Percentiles rank a stretch among this genome's conserved stretches.
These are phyloP conservation scores for Skeletonema tropicum DNA, from an alignment of 108 stramenopile genomes.

Conservation along the genomic window DNA sequence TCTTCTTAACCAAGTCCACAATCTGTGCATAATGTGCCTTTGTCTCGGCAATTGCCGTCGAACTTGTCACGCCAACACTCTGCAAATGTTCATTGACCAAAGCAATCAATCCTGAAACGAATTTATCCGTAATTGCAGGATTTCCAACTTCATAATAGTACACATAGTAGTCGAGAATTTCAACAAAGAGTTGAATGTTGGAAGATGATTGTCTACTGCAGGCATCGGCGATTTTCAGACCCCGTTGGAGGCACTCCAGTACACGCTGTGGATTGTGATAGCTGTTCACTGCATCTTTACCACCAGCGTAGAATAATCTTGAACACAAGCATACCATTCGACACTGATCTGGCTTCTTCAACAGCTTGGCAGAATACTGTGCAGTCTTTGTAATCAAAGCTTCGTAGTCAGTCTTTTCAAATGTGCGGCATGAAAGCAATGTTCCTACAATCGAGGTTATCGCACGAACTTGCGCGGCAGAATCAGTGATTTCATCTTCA, in stretches of 20 bases:
- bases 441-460: slow-evolving; percentile 90
- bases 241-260: slow-evolving; percentile 93
- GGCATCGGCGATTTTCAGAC: slow-evolving; percentile 89
- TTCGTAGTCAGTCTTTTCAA: slow-evolving; percentile 90
- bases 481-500: slow-evolving; percentile 91
- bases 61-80: slow-evolving; percentile 47
- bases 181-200: slow-evolving; percentile 91
- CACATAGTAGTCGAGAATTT: slow-evolving; percentile 94
- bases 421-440: slow-evolving; percentile 67
- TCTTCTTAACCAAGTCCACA: slow-evolving; percentile 60
- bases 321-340: slow-evolving; percentile 90
- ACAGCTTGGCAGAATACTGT: slow-evolving; percentile 92
- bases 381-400: slow-evolving; percentile 93
- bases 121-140: slow-evolving; percentile 86
- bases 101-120: slow-evolving; percentile 87
- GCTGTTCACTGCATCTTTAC: slow-evolving; percentile 35
- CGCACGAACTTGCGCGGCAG: slow-evolving; percentile 81
- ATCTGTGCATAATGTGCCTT: slow-evolving; percentile 63
- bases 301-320: slow-evolving; percentile 87
- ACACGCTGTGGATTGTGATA: slow-evolving; percentile 90
- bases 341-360: slow-evolving; percentile 96
- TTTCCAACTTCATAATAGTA: slow-evolving; percentile 93
- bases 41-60: slow-evolving; percentile 54
- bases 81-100: slow-evolving; percentile 93
- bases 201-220: slow-evolving; percentile 75